Evolutionary conservation across 176 grass and related monocot genomes (phyloP), one percentile per base, ranked within the genome.

Genomic region (Zea mays): DNA sequence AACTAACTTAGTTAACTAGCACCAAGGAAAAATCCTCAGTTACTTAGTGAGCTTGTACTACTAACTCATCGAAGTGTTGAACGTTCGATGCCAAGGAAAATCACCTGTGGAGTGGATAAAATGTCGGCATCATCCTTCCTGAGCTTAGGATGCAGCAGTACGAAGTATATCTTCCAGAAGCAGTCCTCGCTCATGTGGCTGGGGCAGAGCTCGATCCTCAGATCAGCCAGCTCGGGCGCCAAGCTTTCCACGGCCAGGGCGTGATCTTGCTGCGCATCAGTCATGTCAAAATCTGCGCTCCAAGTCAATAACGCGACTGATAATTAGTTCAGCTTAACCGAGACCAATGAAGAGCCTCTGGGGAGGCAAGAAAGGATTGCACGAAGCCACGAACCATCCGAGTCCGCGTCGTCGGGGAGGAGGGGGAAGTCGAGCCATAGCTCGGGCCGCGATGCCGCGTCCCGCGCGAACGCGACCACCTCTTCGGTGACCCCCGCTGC

Each of bases 111-210:
- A 47, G 86, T 88, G 2, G 84, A 98, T 12, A 98, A 70, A 62
- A 90, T 79, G 45, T 89, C 70, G 0, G 85, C 82, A 46, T 94
- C 92, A 27, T 92, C 77, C 78, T 85, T 86, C 79, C 38, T 72
- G 43, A 98, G 92, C 62, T 81, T 90, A 19, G 89, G 96, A 67
- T 92, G 89, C 81, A 98, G 81, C 60, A 94, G 85, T 58, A 92
- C 81, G 61, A 98, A 95, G 83, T 98, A 98, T 61, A 98, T 92
- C 85, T 81, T 91, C 96, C 96, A 98, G 82, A 98, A 98, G 65
- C 90, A 90, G 37, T 69, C 84, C 78, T 95, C 96, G 10, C 87
- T 92, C 87, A 98, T 94, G 74, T 92, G 79, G 64, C 50, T 64
- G 13, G 96, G 96, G 61, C 92, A 94, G 77, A 95, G 92, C 43